Evolutionary conservation across 208 protist species (phyloP), one percentile per base, ranked within the genome.

Genomic region (Cochliopodium minus): DNA sequence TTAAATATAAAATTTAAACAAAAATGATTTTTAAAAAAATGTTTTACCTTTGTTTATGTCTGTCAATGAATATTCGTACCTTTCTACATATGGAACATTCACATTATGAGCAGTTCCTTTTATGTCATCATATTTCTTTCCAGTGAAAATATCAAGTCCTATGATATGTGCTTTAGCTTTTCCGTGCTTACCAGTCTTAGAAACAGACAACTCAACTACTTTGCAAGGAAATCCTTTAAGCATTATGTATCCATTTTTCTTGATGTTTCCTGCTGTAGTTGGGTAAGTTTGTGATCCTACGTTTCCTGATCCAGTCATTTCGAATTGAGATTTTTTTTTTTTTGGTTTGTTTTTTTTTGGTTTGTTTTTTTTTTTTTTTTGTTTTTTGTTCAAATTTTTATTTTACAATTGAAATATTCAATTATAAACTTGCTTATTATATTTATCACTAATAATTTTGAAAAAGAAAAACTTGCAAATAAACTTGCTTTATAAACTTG

Each of bases 111-210:
- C 93, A 45, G 90, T 91, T 36, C 88, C 89, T 33, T 74, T 84
- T 66, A 96, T 78, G 56, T 92, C 88, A 75, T 97, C 92, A 63
- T 93, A 83, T 73, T 94, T 94, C 74, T 92, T 94, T 59, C 86
- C 83, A 55, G 83, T 96, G 80, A 97, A 97, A 62, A 97, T 93
- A 65, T 96, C 93, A 50, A 91, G 85, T 48, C 78, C 91, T 57
- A 83, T 79, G 64, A 96, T 84, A 66, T 92, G 82, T 43, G 93
- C 87, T 79, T 97, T 97, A 30, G 93, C 91, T 73, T 92, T 83
- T 59, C 93, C 93, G 76, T 97, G 93, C 80, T 97, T 97, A 60
- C 93, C 93, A 46, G 90, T 93, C 78, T 95, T 97, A 34, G 90
- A 95, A 26, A 88, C 94, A 43, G 81, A 91, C 67, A 91, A 86